phyloP scores from a whole-genome alignment of 106 monocot species.

The Allium cepa region DNA sequence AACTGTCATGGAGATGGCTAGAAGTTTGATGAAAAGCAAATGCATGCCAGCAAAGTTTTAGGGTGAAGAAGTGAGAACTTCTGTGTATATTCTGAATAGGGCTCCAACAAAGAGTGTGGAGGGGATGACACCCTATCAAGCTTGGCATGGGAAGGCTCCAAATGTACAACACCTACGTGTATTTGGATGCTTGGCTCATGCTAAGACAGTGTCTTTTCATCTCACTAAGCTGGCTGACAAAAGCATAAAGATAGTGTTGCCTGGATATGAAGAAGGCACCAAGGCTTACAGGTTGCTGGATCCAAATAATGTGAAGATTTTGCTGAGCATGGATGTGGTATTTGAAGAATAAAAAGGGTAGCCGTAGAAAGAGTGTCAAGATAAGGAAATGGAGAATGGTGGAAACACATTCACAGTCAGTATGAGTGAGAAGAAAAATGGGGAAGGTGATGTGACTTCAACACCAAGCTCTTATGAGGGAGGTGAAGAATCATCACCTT shows the following conservation, averaged over 20 bases:
- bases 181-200: constrained; percentile 19
- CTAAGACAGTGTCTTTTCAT: background rate
- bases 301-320: background rate
- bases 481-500: too few relatives aligned
- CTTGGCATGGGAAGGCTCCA: constrained; percentile 8
- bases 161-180: constrained; percentile 8
- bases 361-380: background rate
- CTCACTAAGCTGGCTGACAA: background rate
- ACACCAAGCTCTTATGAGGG: too few relatives aligned
- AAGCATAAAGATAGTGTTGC: too few relatives aligned
- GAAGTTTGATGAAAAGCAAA: constrained; percentile 15
- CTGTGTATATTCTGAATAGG: constrained; percentile 11
- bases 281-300: constrained; percentile 3
- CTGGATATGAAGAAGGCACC: background rate
- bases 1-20: constrained; percentile 15
- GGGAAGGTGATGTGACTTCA: too few relatives aligned
- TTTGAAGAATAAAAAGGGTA: background rate
- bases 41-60: constrained; percentile 7
- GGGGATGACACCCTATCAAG: constrained; percentile 4
- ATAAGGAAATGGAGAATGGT: background rate
- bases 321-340: constrained; percentile 2
- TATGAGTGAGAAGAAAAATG: background rate
- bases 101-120: constrained; percentile 6
- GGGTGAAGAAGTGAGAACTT: constrained; percentile 9
- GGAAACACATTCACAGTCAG: background rate